Evolutionary conservation across 2,329 filamentous ascomycete species (phyloP), one percentile per base, ranked within the genome.

Genomic region (Stachybotrys chartarum): DNA sequence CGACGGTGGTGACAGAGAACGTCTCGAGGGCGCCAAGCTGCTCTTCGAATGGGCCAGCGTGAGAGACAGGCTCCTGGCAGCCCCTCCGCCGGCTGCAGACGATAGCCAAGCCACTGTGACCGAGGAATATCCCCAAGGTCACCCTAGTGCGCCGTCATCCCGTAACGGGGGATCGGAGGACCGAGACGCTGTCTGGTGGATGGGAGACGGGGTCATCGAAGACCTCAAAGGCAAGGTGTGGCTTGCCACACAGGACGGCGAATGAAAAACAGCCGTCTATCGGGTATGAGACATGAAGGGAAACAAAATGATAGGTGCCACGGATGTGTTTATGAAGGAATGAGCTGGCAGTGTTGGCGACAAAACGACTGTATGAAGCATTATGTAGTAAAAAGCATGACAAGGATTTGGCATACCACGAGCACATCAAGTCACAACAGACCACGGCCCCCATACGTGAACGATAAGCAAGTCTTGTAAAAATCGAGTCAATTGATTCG

Each of bases 21-120:
- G 69, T 7, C 68, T 84, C 24, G 68, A 82, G 14, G 80, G 79
- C 0, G 64, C 81, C 6, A 74, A 72, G 50, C 59, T 82, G 51
- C 63, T 84, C 18, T 84, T 85, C 59, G 80, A 80, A 64, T 85
- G 82, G 82, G 75, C 72, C 1, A 75, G 78, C 50, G 71, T 72
- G 57, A 74, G 80, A 31, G 72, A 61, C 31, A 64, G 65, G 52
- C 67, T 75, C 50, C 61, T 64, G 6, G 57, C 58, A 39, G 54
- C 62, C 5, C 57, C 58, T 35, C 55, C 62, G 5, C 55, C 54
- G 3, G 51, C 24, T n/a, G 45, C 54, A 46, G 59, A 55, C 30
- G 70, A 72, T 53, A 73, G 71, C 55, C 69, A 71, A 54, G 65
- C 68, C 30, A 72, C 70, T 1, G 62, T 70, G 18, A 68, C 58